A percentile compares a stretch with the other conserved stretches of the same genome.
Conservation (phyloP, 75 land plant genomes). For the Picea glauca region DNA sequence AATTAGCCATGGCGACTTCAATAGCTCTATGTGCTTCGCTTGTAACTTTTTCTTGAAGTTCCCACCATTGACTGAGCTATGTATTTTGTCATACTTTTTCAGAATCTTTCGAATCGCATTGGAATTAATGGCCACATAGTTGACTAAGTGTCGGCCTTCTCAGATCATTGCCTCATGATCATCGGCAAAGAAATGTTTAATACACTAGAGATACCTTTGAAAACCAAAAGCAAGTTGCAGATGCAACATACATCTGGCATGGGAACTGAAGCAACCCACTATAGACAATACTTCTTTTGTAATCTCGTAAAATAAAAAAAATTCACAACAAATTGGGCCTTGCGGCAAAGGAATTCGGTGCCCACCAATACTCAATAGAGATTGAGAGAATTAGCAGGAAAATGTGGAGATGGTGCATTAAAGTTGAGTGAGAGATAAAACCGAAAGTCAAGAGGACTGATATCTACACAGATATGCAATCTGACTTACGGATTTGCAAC, state of each 20-base stretch:
- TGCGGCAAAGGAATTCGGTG: no score
- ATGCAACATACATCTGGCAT: constrained; percentile 55
- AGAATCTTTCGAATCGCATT: constrained; percentile 74
- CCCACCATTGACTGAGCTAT: constrained; percentile 54
- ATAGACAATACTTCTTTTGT: constrained; percentile 63
- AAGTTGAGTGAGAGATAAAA: no score
- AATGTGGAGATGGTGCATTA: no score
- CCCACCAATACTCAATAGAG: no score
- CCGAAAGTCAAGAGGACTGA: no score
- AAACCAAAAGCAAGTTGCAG: constrained; percentile 46
- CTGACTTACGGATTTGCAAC: no score
- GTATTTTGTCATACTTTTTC: constrained; percentile 92
- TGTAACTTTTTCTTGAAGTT: constrained; percentile 48
- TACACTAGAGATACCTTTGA: constrained; percentile 34
- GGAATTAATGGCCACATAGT: constrained; percentile 51
- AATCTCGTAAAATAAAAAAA: constrained; percentile 70
- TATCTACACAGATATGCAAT: no score
- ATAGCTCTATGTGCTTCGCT: constrained; percentile 25
- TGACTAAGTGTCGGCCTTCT: constrained; percentile 30
- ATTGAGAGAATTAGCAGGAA: no score
- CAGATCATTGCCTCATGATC: constrained; percentile 40
- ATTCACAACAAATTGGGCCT: constrained; percentile 31
- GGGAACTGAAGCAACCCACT: constrained; percentile 57
- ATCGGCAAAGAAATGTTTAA: constrained; percentile 36
- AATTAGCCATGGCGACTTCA: no score